A percentile compares a stretch with the other conserved stretches of the same genome.
These are phyloP conservation scores for Quercus agrifolia DNA, from an alignment of 306 rosid species.

Conservation along the genomic window DNA sequence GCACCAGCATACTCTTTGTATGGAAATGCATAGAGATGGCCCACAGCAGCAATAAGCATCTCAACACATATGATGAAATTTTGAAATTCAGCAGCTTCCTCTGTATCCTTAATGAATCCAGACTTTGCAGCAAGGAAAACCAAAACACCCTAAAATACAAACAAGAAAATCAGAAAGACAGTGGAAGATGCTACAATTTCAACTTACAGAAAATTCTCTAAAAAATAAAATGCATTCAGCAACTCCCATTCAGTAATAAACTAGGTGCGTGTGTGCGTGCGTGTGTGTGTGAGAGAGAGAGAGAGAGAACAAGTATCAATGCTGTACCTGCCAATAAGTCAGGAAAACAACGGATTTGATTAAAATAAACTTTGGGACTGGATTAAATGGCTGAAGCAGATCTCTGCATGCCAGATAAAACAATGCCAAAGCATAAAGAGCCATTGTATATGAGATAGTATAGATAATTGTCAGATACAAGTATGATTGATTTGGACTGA, in stretches of 20 bases:
- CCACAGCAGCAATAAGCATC: slow-evolving; percentile 95
- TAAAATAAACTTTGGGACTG: slow-evolving; percentile 89
- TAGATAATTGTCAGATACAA: slow-evolving; percentile 92
- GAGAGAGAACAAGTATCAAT: neutral
- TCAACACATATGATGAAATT: slow-evolving; percentile 90
- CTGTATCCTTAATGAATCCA: slow-evolving; percentile 72
- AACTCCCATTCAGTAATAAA: slow-evolving; percentile 1
- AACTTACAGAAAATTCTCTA: neutral
- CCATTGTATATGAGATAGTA: slow-evolving; percentile 84
- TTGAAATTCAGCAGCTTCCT: slow-evolving; percentile 87
- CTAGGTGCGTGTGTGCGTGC: neutral
- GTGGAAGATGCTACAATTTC: neutral
- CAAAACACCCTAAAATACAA: slow-evolving; percentile 74
- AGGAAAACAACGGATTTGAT: slow-evolving; percentile 95
- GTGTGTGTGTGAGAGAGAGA: neutral
- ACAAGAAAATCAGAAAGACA: slow-evolving; percentile 13
- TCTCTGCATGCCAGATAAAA: slow-evolving; percentile 96
- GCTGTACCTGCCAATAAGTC: slow-evolving; percentile 96
- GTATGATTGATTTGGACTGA: slow-evolving; percentile 84
- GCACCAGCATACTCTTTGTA: slow-evolving; percentile 99
- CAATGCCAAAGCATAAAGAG: slow-evolving; percentile 82
- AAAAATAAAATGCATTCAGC: slow-evolving; percentile 6
- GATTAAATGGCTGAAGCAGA: slow-evolving; percentile 97
- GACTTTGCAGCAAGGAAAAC: slow-evolving; percentile 97
- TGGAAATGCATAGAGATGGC: slow-evolving; percentile 95